These are phyloP conservation scores for Excoecaria agallocha DNA, from an alignment of 345 rosid species.

Conservation along the genomic window DNA sequence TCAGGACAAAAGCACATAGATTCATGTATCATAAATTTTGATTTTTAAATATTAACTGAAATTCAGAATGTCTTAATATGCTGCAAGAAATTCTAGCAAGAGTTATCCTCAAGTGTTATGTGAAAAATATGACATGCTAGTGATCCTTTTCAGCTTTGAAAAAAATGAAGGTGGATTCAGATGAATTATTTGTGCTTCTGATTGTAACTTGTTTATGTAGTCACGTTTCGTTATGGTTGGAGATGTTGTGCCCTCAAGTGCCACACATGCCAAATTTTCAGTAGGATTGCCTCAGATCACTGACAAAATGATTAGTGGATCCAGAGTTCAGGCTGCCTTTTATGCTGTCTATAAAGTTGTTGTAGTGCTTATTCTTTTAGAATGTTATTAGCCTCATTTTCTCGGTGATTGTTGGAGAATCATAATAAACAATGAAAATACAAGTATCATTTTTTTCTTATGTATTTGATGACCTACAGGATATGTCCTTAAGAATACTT, in stretches of 20 bases:
- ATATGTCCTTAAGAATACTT: slow-evolving; percentile 10
- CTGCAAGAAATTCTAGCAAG: neutral
- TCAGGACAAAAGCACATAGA: neutral
- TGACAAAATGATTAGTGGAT: neutral
- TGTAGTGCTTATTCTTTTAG: neutral
- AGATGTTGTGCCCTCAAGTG: neutral
- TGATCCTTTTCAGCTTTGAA: neutral
- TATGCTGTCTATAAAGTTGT: neutral
- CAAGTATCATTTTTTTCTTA: neutral
- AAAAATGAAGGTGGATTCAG: neutral
- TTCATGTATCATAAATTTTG: neutral
- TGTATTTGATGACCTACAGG: slow-evolving; percentile 8
- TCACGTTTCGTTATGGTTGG: neutral
- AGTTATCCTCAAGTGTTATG: neutral
- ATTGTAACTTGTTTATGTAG: neutral
- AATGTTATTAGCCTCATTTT: neutral
- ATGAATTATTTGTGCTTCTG: neutral
- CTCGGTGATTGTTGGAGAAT: neutral
- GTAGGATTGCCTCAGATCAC: neutral
- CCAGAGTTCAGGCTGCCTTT: neutral
- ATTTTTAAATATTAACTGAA: neutral
- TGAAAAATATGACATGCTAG: neutral
- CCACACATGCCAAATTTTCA: neutral
- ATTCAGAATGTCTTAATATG: neutral
- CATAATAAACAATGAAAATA: slow-evolving; percentile 1